Conservation (phyloP, 345 rosid genomes). For the Sapria himalayana region DNA sequence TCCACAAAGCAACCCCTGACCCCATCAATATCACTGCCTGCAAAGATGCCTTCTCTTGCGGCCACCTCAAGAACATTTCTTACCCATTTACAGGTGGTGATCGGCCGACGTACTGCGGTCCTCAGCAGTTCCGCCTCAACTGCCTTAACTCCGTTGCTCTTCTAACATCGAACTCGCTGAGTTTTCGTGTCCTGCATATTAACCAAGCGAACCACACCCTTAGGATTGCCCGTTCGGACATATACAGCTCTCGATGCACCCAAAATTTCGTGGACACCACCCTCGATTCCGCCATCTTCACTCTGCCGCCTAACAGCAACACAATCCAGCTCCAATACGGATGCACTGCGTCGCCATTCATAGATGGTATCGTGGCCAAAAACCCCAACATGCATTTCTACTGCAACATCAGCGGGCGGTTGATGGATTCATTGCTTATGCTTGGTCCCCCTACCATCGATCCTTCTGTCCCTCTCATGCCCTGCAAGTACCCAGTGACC, state of each 20-base stretch:
- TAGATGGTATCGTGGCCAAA: rapidly evolving
- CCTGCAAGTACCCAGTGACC: conserved; percentile 3
- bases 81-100: conserved; percentile 29
- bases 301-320: neutral
- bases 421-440: conserved; percentile 8
- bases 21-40: no score
- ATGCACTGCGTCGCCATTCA: conserved; percentile 11
- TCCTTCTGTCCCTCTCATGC: conserved; percentile 1
- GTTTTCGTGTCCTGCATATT: conserved; percentile 11
- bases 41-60: conserved; percentile 15
- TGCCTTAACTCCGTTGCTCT: conserved; percentile 8
- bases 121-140: conserved; percentile 16
- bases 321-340: conserved; percentile 10
- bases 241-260: conserved; percentile 13
- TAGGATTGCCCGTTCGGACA: conserved; percentile 12
- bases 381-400: conserved; percentile 7
- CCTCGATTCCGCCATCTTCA: conserved; percentile 10
- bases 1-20: no score
- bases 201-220: conserved; percentile 10
- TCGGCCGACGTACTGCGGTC: conserved; percentile 27
- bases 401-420: conserved; percentile 3
- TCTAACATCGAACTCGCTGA: conserved; percentile 7
- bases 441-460: conserved; percentile 10
- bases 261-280: conserved; percentile 8
- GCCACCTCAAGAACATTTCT: conserved; percentile 11